These are phyloP conservation scores for Corrigiola litoralis DNA, from an alignment of 179 eudicot species.

Conservation along the genomic window DNA sequence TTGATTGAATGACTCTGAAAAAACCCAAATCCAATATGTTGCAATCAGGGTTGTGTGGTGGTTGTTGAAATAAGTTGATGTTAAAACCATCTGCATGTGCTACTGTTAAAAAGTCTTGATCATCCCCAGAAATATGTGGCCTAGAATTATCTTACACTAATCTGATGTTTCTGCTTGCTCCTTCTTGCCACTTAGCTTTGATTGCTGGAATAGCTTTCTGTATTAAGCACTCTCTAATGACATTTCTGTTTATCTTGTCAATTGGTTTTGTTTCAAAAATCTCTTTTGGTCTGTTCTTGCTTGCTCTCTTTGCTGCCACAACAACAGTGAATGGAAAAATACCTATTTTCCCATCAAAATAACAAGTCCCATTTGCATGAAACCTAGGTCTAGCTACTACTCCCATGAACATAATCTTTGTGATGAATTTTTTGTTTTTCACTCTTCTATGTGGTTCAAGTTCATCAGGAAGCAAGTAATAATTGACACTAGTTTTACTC, in stretches of 20 bases:
- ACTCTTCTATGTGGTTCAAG: not conserved
- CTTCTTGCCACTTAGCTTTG: too few species aligned
- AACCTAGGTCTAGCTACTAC: not conserved
- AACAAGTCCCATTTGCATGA: not conserved
- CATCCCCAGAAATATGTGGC: too few species aligned
- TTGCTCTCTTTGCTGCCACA: not conserved
- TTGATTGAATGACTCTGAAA: too few species aligned
- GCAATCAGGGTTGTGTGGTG: not conserved
- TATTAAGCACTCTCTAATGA: not conserved
- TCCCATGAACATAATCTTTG: not conserved
- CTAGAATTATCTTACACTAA: too few species aligned
- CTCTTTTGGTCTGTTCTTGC: not conserved
- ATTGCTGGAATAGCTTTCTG: not conserved
- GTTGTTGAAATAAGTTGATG: not conserved
- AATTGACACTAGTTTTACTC: too few species aligned
- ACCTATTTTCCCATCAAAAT: not conserved
- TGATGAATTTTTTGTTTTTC: not conserved
- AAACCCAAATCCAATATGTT: not conserved
- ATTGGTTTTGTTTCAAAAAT: not conserved
- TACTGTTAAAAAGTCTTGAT: not conserved
- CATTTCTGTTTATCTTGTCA: not conserved
- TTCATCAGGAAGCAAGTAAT: not conserved
- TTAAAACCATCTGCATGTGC: not conserved
- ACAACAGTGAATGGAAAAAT: not conserved
- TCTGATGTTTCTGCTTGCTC: too few species aligned